Evolutionary conservation across 352 stramenopile species (phyloP), one percentile per base, ranked within the genome.

Genomic region (Aphanomyces invadans): DNA sequence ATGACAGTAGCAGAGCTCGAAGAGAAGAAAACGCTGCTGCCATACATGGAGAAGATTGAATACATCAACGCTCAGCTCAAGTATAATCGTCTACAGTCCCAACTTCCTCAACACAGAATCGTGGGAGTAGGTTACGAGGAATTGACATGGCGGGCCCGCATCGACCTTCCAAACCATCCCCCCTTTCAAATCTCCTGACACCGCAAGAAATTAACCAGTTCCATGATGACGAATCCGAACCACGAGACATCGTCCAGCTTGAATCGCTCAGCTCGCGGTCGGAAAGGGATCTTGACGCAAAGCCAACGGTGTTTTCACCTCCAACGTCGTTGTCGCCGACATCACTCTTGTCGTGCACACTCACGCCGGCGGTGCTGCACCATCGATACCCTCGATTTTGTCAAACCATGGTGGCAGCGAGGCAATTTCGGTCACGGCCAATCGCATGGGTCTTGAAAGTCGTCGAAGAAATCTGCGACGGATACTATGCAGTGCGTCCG

Each of bases 11-110:
- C 36, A 1, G 51, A 65, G 17, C 53, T 71, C 5, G 62, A 70
- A 62, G 38, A 57, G 28, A 93, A 92, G 73, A 90, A 89, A 46
- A 86, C 85, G 78, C 59, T 92, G 54, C 73, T 93, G 28, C 85
- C 85, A 44, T 93, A 92, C 52, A 67, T 93, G 29, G 80, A 93
- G 66, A 88, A 90, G 72, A 90, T 93, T 53, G 85, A 93, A 71
- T 93, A 93, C 68, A 90, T 93, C 62, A 91, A 91, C 70, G 80
- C 76, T 46, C 81, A 93, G 65, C 70, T 93, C 52, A 76, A 74
- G 72, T 33, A 33, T 12, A n/a, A n/a, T n/a, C n/a, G n/a, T n/a
- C n/a, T n/a, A n/a, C n/a, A n/a, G n/a, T n/a, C n/a, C n/a, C n/a
- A n/a, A n/a, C n/a, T n/a, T n/a, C n/a, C n/a, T n/a, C n/a, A n/a